Evolutionary conservation across 495 filamentous ascomycete genomes (phyloP).

Genomic region (Zalerion maritima): DNA sequence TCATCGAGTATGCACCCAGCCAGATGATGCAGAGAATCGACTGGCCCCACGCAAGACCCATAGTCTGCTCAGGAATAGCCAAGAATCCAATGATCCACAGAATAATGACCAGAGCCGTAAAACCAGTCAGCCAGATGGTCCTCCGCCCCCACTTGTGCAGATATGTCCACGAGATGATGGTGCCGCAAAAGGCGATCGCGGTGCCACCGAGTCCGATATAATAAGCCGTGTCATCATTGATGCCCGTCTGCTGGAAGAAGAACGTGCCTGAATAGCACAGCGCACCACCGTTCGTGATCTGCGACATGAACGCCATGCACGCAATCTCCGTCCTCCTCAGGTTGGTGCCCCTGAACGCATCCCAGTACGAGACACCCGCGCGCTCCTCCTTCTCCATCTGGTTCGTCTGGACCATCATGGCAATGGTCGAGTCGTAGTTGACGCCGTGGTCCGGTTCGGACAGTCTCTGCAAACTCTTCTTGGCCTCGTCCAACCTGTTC

Average conservation of each 20-base stretch:
- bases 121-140: constrained; percentile 23
- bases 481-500: constrained; percentile 27
- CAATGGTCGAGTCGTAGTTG: constrained; percentile 41
- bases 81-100: constrained; percentile 23
- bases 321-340: constrained; percentile 47
- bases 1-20: constrained; percentile 23
- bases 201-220: constrained; percentile 21
- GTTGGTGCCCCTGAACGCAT: constrained; percentile 49
- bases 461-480: constrained; percentile 16
- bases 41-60: constrained; percentile 14
- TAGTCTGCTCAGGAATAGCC: constrained; percentile 6
- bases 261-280: constrained; percentile 23
- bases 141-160: constrained; percentile 26
- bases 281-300: constrained; percentile 12
- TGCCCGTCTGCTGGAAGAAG: constrained; percentile 29
- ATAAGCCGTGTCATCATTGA: constrained; percentile 15
- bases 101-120: constrained; percentile 11
- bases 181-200: constrained; percentile 27
- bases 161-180: constrained; percentile 23
- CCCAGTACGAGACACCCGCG: constrained; percentile 38
- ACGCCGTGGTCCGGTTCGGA: constrained; percentile 25
- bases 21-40: constrained; percentile 25
- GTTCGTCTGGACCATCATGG: constrained; percentile 53
- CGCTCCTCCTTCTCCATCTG: constrained; percentile 42
- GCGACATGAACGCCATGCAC: constrained; percentile 26